Evolutionary conservation across 2,329 filamentous ascomycete genomes (phyloP).

Genomic region (Cladosporium phlei): DNA sequence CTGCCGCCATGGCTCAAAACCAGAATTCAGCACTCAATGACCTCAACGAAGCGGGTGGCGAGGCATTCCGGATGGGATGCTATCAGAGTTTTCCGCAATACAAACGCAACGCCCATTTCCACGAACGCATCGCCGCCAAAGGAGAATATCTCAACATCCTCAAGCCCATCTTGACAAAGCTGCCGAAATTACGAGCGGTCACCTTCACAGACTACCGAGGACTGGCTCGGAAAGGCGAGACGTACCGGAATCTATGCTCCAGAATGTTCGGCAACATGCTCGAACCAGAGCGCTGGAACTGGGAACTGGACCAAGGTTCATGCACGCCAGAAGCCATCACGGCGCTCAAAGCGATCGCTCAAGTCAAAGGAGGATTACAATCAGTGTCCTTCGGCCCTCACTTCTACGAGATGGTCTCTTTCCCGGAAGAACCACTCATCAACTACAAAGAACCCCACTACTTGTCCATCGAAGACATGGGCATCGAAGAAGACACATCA

Average conservation of each 20-base stretch:
- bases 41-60: background rate
- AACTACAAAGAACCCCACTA: conserved; percentile 6
- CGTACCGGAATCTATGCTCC: background rate
- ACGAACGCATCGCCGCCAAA: background rate
- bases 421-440: background rate
- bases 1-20: background rate
- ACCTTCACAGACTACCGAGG: conserved; percentile 10
- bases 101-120: background rate
- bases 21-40: background rate
- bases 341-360: background rate
- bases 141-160: background rate
- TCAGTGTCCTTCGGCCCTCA: conserved; percentile 5
- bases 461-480: background rate
- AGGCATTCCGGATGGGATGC: conserved; percentile 1
- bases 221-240: conserved; percentile 3
- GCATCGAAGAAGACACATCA: background rate
- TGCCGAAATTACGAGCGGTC: background rate
- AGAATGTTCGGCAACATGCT: conserved; percentile 7
- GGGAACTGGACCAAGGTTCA: background rate
- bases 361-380: background rate
- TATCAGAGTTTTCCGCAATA: conserved; percentile 6
- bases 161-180: background rate
- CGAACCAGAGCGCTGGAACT: conserved; percentile 5
- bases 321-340: conserved; percentile 3
- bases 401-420: background rate